phyloP scores from a whole-genome alignment of 192 early-diverging fungal genomes.

The Coemansia sp. region DNA sequence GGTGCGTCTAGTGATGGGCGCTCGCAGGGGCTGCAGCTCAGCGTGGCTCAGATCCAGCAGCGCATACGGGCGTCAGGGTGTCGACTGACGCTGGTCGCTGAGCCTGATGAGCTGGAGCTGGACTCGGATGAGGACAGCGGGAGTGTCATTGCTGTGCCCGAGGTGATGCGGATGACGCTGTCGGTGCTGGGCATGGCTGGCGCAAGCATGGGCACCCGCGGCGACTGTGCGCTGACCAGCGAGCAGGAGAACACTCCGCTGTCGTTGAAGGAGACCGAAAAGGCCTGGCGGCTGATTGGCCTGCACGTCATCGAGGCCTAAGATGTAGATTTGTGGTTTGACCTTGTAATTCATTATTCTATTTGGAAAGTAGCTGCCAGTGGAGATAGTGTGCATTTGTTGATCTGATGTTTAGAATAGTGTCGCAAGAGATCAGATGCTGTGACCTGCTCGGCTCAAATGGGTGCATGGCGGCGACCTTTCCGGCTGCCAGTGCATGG shows the following conservation, averaged over 20 bases:
- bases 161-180: conserved; percentile 52
- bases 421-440: background rate
- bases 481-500: background rate
- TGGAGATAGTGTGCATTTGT: background rate
- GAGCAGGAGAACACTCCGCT: conserved; percentile 39
- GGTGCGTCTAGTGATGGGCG: background rate
- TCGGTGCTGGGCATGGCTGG: conserved; percentile 43
- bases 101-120: conserved; percentile 41
- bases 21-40: conserved; percentile 19
- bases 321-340: background rate
- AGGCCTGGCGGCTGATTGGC: conserved; percentile 51
- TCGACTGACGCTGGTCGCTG: conserved; percentile 45
- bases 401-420: background rate
- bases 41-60: conserved; percentile 49
- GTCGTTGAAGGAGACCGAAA: conserved; percentile 37
- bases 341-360: background rate
- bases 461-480: background rate
- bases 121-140: conserved; percentile 50
- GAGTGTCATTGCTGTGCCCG: conserved; percentile 47
- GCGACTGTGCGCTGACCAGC: conserved; percentile 39
- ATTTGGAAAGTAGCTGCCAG: no score
- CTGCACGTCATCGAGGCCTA: conserved; percentile 49
- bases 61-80: conserved; percentile 47
- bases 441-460: background rate
- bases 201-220: conserved; percentile 12